Conservation (phyloP, 805 yeast species). For the Sporopachydermia quercuum region DNA sequence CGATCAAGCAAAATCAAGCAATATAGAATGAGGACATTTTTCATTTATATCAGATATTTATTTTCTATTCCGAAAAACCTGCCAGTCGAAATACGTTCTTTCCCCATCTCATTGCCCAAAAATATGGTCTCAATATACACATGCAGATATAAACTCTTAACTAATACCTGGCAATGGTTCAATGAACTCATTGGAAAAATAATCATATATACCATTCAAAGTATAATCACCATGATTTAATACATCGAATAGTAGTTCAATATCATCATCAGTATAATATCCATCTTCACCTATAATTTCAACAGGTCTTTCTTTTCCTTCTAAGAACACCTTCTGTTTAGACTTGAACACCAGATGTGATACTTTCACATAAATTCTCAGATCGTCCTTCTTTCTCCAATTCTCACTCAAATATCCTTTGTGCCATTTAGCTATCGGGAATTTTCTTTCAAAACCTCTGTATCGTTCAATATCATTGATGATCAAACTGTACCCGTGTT, state of each 20-base stretch:
- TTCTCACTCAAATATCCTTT: too few relatives aligned
- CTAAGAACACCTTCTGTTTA: neutral
- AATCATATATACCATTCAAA: neutral
- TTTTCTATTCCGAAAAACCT: too few relatives aligned
- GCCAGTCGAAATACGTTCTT: conserved; percentile 8
- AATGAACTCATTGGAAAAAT: neutral
- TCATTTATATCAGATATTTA: too few relatives aligned
- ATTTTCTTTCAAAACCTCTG: conserved; percentile 34
- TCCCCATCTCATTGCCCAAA: neutral
- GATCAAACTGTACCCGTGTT: conserved; percentile 45
- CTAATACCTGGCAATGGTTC: conserved; percentile 1
- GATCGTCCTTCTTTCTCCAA: conserved; percentile 12
- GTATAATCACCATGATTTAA: neutral
- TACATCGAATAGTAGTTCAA: neutral
- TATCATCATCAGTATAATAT: neutral
- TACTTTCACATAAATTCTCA: conserved; percentile 1
- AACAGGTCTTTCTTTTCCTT: neutral
- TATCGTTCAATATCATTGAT: conserved; percentile 70
- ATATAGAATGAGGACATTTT: too few relatives aligned
- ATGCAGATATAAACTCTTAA: neutral
- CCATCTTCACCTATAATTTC: too few relatives aligned
- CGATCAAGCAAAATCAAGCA: too few relatives aligned
- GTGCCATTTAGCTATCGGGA: conserved; percentile 28
- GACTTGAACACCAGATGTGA: neutral
- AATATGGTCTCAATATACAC: too few relatives aligned